Conservation (phyloP, 768 basidiomycete species). For the Lactarius psammicola region DNA sequence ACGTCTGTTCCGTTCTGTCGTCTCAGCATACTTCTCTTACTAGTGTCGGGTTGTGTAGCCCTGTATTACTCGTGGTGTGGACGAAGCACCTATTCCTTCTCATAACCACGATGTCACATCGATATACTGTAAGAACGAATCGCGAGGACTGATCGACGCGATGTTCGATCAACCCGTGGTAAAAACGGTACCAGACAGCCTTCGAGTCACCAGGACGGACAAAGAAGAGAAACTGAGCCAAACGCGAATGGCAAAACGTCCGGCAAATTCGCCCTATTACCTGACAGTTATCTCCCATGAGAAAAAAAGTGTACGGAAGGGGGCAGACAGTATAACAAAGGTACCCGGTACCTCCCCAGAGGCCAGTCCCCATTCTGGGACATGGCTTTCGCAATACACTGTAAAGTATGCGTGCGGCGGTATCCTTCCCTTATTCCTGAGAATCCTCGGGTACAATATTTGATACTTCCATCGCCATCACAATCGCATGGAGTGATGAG, state of each 20-base stretch:
- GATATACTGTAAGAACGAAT: not conserved
- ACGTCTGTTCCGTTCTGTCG: not conserved
- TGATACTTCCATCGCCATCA: not conserved
- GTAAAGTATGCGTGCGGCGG: not conserved
- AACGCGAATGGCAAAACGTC: not conserved
- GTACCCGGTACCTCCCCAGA: not conserved
- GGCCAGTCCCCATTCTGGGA: not conserved
- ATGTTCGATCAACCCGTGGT: not conserved
- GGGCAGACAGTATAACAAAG: not conserved
- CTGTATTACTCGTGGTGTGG: not conserved
- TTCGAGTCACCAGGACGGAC: not conserved
- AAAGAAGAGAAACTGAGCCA: not conserved
- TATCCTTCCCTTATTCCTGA: not conserved
- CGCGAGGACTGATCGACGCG: not conserved
- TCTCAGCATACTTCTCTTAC: conserved; percentile 11
- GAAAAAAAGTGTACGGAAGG: not conserved
- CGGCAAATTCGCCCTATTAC: not conserved
- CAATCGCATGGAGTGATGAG: not conserved
- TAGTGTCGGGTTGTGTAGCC: conserved; percentile 9
- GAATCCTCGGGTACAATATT: not conserved
- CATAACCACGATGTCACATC: not conserved
- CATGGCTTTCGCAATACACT: too few relatives aligned
- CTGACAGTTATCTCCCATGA: not conserved
- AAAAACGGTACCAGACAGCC: not conserved
- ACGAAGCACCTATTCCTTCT: not conserved